Base-by-base conservation (phyloP, 164 flowering plant genomes). In the Buxus sempervirens region DNA sequence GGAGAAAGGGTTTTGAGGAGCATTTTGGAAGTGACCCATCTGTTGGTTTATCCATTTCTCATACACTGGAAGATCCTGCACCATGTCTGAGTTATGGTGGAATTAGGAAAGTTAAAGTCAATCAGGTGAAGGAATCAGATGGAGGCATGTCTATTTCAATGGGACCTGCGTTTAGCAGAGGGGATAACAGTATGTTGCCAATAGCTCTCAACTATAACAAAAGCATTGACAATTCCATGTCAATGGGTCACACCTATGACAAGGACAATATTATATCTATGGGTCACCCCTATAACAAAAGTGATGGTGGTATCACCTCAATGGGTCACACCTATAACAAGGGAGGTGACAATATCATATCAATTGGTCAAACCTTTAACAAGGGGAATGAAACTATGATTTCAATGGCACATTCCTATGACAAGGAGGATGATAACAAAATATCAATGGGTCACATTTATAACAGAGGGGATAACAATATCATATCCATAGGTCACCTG, bases 21-120 rank as follows among this genome's bases (percentile, higher is more conserved):
- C 78, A 77, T 24, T 81, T 70, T 78, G 82, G 73, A 60, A 79
- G 73, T 60, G 80, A 75, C 58, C 64, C 79, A 28, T 75, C 83
- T 54, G 66, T 76, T 66, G 80, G 78, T 58, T 77, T 86, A 68
- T 78, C 89, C 4, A 80, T 79, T 53, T 81, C 89, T 66, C 78
- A 83, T 71, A 58, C 78, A 41, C 51, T 77, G 45, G 87, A 77
- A 62, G 87, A 77, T 72, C 73, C 84, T 60, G 85, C 70, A 58
- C 54, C 75, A 22, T 70, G 70, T 65, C 69, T 81, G 22, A 78
- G 62, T 59, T 85, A 75, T 65, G 79, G 79, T 54, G 85, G 86
- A 28, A 71, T 79, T 54, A 76, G 87, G 71, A 88, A 82, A 73
- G 79, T 84, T 4, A 85, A 82, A 77, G 78, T 81, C 57, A 77